Conservation (phyloP, 2,329 filamentous ascomycete species). For the Neopestalotiopsis clavispora region DNA sequence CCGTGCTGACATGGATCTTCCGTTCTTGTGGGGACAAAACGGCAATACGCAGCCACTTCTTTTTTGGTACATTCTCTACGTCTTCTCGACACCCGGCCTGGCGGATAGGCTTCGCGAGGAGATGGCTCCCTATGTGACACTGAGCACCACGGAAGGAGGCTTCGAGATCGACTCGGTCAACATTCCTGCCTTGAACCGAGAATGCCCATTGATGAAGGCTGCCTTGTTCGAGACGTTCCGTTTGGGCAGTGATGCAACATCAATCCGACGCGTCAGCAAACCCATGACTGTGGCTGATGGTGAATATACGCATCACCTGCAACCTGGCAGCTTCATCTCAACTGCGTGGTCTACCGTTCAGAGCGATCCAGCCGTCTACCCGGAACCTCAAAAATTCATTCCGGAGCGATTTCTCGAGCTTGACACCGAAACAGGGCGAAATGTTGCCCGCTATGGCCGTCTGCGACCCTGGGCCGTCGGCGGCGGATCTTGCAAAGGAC, state of each 20-base stretch:
- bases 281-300: constrained; percentile 22
- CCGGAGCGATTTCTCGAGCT: constrained; percentile 33
- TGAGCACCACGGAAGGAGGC: neutral
- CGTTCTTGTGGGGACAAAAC: constrained; percentile 21
- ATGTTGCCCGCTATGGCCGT: constrained; percentile 20
- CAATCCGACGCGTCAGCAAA: constrained; percentile 21
- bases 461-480: constrained; percentile 24
- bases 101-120: constrained; percentile 20
- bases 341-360: constrained; percentile 24
- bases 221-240: constrained; percentile 23
- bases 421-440: constrained; percentile 16
- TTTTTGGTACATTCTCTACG: constrained; percentile 21
- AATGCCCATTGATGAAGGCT: constrained; percentile 25
- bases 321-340: constrained; percentile 21
- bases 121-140: constrained; percentile 18
- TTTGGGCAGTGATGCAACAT: constrained; percentile 20
- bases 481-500: constrained; percentile 22
- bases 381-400: constrained; percentile 30
- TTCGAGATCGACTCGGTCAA: constrained; percentile 15
- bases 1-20: constrained; percentile 20
- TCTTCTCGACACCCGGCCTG: constrained; percentile 22
- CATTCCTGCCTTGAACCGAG: constrained; percentile 14
- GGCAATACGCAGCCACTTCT: constrained; percentile 20
- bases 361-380: constrained; percentile 28
- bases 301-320: constrained; percentile 12